phyloP scores from a whole-genome alignment of 225 moss, liverwort and hornwort species.

The Climacium dendroides region DNA sequence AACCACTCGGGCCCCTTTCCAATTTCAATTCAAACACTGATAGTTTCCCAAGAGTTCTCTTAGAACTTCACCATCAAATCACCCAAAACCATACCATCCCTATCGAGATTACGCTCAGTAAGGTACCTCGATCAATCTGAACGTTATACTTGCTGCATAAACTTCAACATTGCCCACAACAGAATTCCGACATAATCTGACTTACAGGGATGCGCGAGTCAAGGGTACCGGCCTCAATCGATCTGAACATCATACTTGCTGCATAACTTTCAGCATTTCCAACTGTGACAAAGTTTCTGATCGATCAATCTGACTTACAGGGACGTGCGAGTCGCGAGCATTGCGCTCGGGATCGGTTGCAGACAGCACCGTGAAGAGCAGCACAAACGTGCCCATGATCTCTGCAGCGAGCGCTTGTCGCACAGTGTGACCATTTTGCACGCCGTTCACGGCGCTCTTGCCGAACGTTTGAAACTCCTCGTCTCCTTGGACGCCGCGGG shows the following conservation, averaged over 20 bases:
- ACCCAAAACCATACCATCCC: background rate
- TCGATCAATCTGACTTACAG: background rate
- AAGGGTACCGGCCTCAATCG: background rate
- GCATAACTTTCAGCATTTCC: background rate
- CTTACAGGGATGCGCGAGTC: slow-evolving; percentile 16
- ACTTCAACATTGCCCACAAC: background rate
- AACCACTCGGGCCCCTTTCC: background rate
- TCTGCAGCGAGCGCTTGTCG: slow-evolving; percentile 21
- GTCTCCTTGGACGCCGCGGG: background rate
- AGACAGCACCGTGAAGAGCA: slow-evolving; percentile 22
- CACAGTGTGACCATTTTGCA: background rate
- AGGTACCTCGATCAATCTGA: background rate
- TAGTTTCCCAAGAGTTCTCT: background rate
- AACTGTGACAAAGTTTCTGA: no score
- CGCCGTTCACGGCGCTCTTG: background rate
- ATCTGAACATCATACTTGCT: background rate
- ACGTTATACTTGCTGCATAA: background rate
- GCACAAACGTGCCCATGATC: slow-evolving; percentile 30
- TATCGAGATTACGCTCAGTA: background rate
- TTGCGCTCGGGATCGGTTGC: slow-evolving; percentile 32
- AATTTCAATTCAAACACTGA: background rate
- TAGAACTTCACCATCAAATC: background rate
- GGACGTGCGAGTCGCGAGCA: slow-evolving; percentile 33
- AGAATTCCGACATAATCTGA: background rate
- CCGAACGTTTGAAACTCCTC: background rate